Base-by-base conservation (phyloP, 2,329 filamentous ascomycete genomes). In the Aureobasidium sp. region DNA sequence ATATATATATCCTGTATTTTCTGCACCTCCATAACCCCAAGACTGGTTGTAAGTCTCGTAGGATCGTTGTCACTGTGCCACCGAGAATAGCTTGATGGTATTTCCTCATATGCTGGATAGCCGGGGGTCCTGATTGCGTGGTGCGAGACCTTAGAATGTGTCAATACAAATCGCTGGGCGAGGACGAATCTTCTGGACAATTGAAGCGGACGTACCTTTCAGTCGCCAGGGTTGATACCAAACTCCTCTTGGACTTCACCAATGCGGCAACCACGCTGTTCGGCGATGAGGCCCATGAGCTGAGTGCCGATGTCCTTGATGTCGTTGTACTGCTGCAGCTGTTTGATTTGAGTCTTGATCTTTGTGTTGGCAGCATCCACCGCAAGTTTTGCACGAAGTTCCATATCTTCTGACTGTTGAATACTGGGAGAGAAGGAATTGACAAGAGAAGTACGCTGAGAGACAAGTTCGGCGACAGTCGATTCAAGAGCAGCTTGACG, bases 251-350 rank as follows among this genome's bases (percentile, higher is more conserved):
- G 78, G 14, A 82, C 73, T 36, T 77, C 74, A 57, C 74, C 70
- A 59, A 84, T 78, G 62, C 83, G 76, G 48, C 83, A 78, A 9
- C 84, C 85, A 45, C 84, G 75, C 64, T 81, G 78, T 63, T 90
- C 87, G 4, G 87, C 87, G 70, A 89, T 83, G 67, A 89, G 73
- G 0, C 85, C 85, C 74, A 89, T 80, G 34, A 90, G 69, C 0
- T 85, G 86, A 68, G 85, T 81, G 0, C 83, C 87, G 8, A 87
- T 77, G 71, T 90, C 87, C 65, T 86, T 84, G 67, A 89, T 84
- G 71, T 88, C 86, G 68, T 90, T 90, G 74, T 89, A 90, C 62
- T 83, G 77, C 66, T 88, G 86, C 36, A 90, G 76, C 4, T 86
- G 76, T 63, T 79, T 79, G 68, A 89, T 89, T 70, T 89, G 87